A percentile compares a stretch with the other conserved stretches of the same genome.
phyloP scores from a whole-genome alignment of 2,329 filamentous ascomycete species.

The Zymoseptoria crescenta region DNA sequence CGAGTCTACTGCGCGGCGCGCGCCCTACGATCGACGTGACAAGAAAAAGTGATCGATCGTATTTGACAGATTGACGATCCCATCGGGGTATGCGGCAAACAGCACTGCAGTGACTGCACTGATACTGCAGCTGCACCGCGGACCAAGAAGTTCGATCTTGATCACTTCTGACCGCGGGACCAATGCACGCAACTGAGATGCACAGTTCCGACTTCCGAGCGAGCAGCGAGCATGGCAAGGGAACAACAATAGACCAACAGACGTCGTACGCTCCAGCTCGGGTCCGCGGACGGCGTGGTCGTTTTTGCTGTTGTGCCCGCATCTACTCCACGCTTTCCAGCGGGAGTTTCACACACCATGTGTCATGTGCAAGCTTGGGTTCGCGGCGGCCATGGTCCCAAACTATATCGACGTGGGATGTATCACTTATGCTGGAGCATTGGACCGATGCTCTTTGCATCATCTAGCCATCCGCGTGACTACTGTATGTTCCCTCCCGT shows the following conservation, averaged over 20 bases:
- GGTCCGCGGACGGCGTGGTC: not conserved
- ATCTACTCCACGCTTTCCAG: not conserved
- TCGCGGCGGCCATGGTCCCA: not conserved
- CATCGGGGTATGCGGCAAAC: not conserved
- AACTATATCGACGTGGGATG: not conserved
- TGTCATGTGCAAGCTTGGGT: not conserved
- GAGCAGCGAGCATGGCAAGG: not conserved
- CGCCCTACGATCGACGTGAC: not conserved
- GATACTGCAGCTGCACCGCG: not conserved
- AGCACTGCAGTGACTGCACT: not conserved
- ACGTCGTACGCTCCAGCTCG: not conserved
- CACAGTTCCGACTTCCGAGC: not conserved
- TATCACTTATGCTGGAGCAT: not conserved
- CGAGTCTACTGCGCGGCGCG: not conserved
- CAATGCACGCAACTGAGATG: not conserved
- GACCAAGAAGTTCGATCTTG: not conserved
- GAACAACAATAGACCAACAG: not conserved
- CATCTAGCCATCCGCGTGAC: not conserved
- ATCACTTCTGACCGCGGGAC: not conserved
- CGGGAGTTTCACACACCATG: not conserved
- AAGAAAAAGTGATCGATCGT: not conserved
- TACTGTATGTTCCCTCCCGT: not conserved
- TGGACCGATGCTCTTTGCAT: not conserved
- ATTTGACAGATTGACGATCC: not conserved
- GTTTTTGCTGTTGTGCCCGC: not conserved